Evolutionary conservation across 2,329 filamentous ascomycete species (phyloP).

Genomic region (Diaporthe humulicola): DNA sequence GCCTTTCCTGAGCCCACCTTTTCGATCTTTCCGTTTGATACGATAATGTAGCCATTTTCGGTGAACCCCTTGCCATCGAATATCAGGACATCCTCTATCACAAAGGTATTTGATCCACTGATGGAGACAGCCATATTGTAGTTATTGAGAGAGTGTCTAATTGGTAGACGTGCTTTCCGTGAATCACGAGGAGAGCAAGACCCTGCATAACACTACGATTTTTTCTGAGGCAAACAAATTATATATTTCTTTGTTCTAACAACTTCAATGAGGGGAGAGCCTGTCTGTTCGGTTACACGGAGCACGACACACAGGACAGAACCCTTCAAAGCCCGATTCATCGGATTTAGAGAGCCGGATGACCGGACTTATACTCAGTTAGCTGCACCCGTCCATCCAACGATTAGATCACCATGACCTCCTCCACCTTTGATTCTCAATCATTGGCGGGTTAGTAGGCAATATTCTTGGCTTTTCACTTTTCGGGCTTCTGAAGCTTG

Average conservation of each 20-base stretch:
- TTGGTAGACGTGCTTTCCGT: background rate
- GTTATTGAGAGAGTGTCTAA: background rate
- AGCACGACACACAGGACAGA: background rate
- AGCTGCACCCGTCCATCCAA: background rate
- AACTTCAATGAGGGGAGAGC: background rate
- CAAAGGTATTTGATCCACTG: background rate
- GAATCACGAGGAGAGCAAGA: too few relatives aligned
- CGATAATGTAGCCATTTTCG: background rate
- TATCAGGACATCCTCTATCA: background rate
- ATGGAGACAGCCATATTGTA: background rate
- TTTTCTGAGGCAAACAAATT: background rate
- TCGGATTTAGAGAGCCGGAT: background rate
- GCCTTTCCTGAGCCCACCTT: background rate
- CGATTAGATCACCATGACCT: too few relatives aligned
- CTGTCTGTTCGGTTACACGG: background rate
- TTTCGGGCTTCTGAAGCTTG: constrained; percentile 20
- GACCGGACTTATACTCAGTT: background rate
- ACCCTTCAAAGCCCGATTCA: background rate
- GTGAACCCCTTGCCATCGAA: background rate
- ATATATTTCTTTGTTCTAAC: background rate
- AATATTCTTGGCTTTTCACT: constrained; percentile 2
- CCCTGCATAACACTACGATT: too few relatives aligned
- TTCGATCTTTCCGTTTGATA: background rate
- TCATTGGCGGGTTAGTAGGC: background rate
- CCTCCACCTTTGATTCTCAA: background rate